Percentiles rank a stretch among this genome's conserved stretches.
phyloP scores from a whole-genome alignment of 495 filamentous ascomycete species.

The Penicillium flavigenum region DNA sequence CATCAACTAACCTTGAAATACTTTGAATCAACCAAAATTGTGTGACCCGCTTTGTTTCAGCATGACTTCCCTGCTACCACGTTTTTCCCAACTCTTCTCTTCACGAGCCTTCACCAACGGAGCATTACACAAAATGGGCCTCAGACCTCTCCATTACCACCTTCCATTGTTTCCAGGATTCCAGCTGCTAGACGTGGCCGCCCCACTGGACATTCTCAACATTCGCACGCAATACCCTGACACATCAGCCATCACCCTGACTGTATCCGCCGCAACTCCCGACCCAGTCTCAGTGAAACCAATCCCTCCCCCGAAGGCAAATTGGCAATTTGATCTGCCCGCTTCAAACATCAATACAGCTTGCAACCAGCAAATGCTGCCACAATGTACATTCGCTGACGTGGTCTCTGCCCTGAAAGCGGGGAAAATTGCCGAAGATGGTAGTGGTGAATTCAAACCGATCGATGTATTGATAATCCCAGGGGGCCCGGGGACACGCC shows the following conservation, averaged over 20 bases:
- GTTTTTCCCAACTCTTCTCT: not conserved
- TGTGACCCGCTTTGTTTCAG: not conserved
- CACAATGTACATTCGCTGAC: conserved; percentile 10
- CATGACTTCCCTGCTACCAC: conserved; percentile 1
- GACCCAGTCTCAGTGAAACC: conserved; percentile 14
- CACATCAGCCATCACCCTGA: conserved; percentile 9
- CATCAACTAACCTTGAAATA: not conserved
- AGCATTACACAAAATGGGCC: conserved; percentile 7
- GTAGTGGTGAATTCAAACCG: conserved; percentile 3
- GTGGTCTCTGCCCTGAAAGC: conserved; percentile 7
- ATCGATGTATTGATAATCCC: conserved; percentile 13
- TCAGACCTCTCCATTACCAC: conserved; percentile 13
- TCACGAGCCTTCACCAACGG: not conserved
- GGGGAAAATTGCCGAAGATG: not conserved
- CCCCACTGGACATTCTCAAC: conserved; percentile 14
- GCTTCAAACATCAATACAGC: not conserved
- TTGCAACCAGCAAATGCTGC: conserved; percentile 12
- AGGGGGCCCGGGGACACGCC: conserved; percentile 6
- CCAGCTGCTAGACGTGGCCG: conserved; percentile 9
- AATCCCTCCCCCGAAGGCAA: not conserved
- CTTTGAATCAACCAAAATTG: not conserved
- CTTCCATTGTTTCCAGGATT: conserved; percentile 13
- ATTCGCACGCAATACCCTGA: conserved; percentile 7
- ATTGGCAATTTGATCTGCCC: conserved; percentile 7
- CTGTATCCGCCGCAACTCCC: conserved; percentile 8